A percentile compares a stretch with the other conserved stretches of the same genome.
phyloP scores from a whole-genome alignment of 495 filamentous ascomycete genomes.

The Aspergillus sclerotiicarbonarius region DNA sequence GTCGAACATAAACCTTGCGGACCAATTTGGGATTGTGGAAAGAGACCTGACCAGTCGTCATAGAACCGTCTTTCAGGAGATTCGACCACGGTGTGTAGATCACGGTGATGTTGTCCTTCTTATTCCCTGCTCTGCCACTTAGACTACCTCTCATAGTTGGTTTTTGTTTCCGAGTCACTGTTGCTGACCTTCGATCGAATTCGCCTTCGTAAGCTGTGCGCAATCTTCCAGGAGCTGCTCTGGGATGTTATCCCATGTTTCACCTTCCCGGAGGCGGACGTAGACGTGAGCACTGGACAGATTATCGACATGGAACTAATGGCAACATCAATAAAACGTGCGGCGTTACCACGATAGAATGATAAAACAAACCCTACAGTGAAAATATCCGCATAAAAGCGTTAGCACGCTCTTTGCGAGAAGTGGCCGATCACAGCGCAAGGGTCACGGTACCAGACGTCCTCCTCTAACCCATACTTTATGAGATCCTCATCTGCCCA shows the following conservation, averaged over 20 bases:
- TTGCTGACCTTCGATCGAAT: conserved; percentile 85
- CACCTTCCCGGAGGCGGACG: conserved; percentile 74
- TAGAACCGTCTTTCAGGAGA: conserved; percentile 90
- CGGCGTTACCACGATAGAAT: conserved; percentile 14
- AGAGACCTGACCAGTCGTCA: conserved; percentile 91
- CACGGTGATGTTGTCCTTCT: conserved; percentile 94
- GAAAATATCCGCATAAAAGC: conserved; percentile 1
- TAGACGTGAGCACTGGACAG: conserved; percentile 96
- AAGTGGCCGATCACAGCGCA: neutral
- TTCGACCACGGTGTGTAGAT: conserved; percentile 99
- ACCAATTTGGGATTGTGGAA: conserved; percentile 90
- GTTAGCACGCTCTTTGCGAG: neutral
- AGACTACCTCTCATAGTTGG: neutral
- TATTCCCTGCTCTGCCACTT: conserved; percentile 67
- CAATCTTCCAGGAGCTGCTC: conserved; percentile 77
- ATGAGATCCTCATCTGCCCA: conserved; percentile 90
- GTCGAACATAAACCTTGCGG: conserved; percentile 70
- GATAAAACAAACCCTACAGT: conserved; percentile 37
- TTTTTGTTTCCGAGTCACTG: neutral
- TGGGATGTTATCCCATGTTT: conserved; percentile 82
- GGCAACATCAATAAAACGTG: conserved; percentile 18
- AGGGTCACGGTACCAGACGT: conserved; percentile 72
- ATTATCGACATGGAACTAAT: conserved; percentile 95
- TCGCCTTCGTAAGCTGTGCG: conserved; percentile 94
- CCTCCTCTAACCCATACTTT: conserved; percentile 86